A percentile compares a stretch with the other conserved stretches of the same genome.
These are phyloP conservation scores for Candida manassasensis DNA, from an alignment of 805 yeast genomes.

Conservation along the genomic window DNA sequence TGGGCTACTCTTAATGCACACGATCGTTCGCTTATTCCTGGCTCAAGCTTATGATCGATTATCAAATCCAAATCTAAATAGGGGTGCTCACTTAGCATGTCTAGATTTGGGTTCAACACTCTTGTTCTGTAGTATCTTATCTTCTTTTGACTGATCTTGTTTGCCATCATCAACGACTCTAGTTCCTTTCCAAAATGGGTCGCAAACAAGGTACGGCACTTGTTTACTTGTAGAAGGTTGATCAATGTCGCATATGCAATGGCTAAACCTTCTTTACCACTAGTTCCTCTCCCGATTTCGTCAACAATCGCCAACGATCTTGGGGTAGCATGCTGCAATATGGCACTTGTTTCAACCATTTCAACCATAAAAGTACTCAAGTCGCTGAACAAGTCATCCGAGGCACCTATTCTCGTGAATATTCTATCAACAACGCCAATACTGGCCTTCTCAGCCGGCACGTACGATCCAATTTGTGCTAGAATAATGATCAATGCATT, in stretches of 20 bases:
- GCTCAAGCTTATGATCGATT: conserved; percentile 53
- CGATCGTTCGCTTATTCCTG: conserved; percentile 70
- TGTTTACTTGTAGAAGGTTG: conserved; percentile 48
- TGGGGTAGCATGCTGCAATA: conserved; percentile 50
- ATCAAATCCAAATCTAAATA: conserved; percentile 16
- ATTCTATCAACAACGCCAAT: conserved; percentile 72
- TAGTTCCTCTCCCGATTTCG: conserved; percentile 84
- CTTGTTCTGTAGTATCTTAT: conserved; percentile 30
- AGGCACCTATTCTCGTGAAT: conserved; percentile 83
- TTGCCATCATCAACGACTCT: conserved; percentile 30
- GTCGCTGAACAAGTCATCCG: conserved; percentile 70
- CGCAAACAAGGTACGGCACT: conserved; percentile 79
- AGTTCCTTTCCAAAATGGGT: conserved; percentile 64
- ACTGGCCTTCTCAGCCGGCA: conserved; percentile 59
- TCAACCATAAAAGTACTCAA: conserved; percentile 88
- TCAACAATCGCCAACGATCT: conserved; percentile 63
- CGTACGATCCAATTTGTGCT: conserved; percentile 71
- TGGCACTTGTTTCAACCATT: conserved; percentile 61
- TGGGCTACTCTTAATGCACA: conserved; percentile 75
- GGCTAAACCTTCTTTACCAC: conserved; percentile 78
- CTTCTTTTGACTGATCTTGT: conserved; percentile 21
- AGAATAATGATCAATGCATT: conserved; percentile 65
- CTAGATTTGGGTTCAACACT: conserved; percentile 14
- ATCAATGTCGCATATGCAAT: conserved; percentile 74
- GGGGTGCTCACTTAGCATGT: not conserved